Evolutionary conservation across 2,329 filamentous ascomycete species (phyloP).

Genomic region (Apiospora malaysiana): DNA sequence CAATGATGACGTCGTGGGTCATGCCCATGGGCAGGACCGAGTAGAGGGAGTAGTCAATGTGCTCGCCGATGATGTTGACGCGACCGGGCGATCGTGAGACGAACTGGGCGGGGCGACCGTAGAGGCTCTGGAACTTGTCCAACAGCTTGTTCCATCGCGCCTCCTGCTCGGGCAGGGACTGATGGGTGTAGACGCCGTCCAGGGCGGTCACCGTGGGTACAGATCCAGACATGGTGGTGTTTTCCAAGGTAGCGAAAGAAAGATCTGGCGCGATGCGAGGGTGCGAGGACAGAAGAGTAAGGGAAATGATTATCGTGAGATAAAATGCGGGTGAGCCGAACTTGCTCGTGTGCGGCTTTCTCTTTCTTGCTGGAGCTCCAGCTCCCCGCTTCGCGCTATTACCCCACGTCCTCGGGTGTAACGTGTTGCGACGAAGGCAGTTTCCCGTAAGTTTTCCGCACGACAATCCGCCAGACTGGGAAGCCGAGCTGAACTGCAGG

Average conservation of each 20-base stretch:
- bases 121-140: slow-evolving; percentile 71
- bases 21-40: slow-evolving; percentile 96
- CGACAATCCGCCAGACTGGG: neutral
- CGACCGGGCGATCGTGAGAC: slow-evolving; percentile 89
- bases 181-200: slow-evolving; percentile 81
- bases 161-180: slow-evolving; percentile 70
- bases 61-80: slow-evolving; percentile 98
- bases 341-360: neutral
- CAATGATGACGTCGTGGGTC: slow-evolving; percentile 87
- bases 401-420: slow-evolving; percentile 16
- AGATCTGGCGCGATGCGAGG: neutral
- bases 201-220: slow-evolving; percentile 80
- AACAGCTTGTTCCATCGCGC: slow-evolving; percentile 79
- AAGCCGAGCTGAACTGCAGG: neutral
- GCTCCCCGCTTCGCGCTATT: slow-evolving; percentile 8
- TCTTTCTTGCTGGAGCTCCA: neutral
- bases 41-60: slow-evolving; percentile 98
- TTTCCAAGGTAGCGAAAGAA: slow-evolving; percentile 13
- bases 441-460: slow-evolving; percentile 18
- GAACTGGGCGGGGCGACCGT: slow-evolving; percentile 76
- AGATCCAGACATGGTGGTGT: slow-evolving; percentile 53
- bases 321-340: neutral
- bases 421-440: neutral
- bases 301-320: slow-evolving; percentile 10
- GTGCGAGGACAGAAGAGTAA: neutral